Evolutionary conservation across 345 rosid genomes (phyloP).

Genomic region (Citrus maxima): DNA sequence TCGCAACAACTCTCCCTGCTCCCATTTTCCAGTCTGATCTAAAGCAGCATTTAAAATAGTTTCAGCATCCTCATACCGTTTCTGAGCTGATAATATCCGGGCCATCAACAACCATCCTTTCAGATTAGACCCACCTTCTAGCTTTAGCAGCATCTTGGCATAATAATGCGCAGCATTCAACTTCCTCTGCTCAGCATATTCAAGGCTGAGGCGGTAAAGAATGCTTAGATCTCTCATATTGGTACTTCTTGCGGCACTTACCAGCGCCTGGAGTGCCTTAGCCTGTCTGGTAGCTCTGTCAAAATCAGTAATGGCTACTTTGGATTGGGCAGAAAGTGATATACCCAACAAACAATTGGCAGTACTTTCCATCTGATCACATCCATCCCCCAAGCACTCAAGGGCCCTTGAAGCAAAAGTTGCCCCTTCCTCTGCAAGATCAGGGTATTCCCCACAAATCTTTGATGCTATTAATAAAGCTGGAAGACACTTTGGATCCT

Average conservation of each 20-base stretch:
- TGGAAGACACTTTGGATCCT: slow-evolving; percentile 49
- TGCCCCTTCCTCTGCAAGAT: slow-evolving; percentile 61
- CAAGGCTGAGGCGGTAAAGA: slow-evolving; percentile 59
- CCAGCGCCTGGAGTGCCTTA: slow-evolving; percentile 60
- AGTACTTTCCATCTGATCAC: slow-evolving; percentile 46
- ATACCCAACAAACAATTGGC: slow-evolving; percentile 52
- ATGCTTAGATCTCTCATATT: slow-evolving; percentile 42
- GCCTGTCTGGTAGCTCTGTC: slow-evolving; percentile 49
- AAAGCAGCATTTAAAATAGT: slow-evolving; percentile 52
- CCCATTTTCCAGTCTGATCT: slow-evolving; percentile 77
- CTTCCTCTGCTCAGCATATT: slow-evolving; percentile 78
- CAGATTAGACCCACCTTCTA: slow-evolving; percentile 55
- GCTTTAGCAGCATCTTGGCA: slow-evolving; percentile 42
- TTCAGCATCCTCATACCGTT: slow-evolving; percentile 58
- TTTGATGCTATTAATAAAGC: slow-evolving; percentile 67
- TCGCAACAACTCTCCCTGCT: slow-evolving; percentile 77
- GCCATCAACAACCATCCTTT: slow-evolving; percentile 71
- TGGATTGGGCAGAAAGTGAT: slow-evolving; percentile 51
- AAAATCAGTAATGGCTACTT: slow-evolving; percentile 37
- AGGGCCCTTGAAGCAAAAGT: slow-evolving; percentile 55
- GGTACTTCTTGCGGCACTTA: slow-evolving; percentile 46
- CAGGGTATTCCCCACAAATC: slow-evolving; percentile 47
- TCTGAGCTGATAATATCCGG: slow-evolving; percentile 75
- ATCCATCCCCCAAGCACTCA: slow-evolving; percentile 34
- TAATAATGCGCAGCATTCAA: slow-evolving; percentile 52